These are phyloP conservation scores for Neurospora sp. DNA, from an alignment of 495 filamentous ascomycete species.

Conservation along the genomic window DNA sequence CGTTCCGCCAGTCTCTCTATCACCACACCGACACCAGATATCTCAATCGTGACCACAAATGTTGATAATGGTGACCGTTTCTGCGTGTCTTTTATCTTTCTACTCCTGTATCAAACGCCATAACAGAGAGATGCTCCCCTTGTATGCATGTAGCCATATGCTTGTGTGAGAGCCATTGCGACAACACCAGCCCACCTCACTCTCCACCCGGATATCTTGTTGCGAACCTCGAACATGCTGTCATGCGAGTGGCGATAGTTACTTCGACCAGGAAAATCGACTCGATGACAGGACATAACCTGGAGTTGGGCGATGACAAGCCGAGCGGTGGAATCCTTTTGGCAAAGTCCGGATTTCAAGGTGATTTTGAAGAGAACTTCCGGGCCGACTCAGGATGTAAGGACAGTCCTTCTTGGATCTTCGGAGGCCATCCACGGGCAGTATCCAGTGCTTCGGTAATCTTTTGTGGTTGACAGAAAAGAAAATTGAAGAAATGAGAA, in stretches of 20 bases:
- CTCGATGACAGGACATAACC: not conserved
- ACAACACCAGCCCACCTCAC: not conserved
- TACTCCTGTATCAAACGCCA: not conserved
- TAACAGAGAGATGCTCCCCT: not conserved
- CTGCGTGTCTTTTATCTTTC: not conserved
- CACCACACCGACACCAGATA: not conserved
- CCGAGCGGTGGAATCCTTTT: not conserved
- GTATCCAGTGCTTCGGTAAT: not conserved
- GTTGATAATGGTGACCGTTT: not conserved
- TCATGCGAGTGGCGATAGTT: not conserved
- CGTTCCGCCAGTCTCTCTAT: not conserved
- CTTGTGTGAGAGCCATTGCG: not conserved
- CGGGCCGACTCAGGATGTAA: not conserved
- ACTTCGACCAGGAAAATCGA: not conserved
- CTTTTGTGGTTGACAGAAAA: not conserved
- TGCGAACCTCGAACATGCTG: not conserved
- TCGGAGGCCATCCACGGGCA: not conserved
- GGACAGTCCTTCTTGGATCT: not conserved
- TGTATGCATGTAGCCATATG: not conserved
- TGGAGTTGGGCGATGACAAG: not conserved
- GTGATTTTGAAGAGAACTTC: not conserved
- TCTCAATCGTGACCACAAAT: not conserved
- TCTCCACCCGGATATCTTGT: not conserved
- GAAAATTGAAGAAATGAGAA: not conserved
- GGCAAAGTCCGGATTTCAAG: not conserved